These are phyloP conservation scores for Pseudocercospora fuligena DNA, from an alignment of 2,329 filamentous ascomycete genomes.

Conservation along the genomic window DNA sequence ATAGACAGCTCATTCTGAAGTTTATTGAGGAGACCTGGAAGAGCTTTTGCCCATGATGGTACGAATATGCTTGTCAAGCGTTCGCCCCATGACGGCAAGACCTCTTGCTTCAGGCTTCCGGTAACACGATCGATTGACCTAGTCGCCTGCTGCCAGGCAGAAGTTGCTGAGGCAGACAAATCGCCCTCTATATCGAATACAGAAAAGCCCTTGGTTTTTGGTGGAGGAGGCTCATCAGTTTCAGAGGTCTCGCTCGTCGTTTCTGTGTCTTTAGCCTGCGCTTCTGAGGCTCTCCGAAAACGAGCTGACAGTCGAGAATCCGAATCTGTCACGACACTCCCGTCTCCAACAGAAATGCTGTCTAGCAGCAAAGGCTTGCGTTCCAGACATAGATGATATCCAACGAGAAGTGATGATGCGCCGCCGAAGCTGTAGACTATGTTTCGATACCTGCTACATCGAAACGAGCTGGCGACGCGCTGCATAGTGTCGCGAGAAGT, in stretches of 20 bases:
- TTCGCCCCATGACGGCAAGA: constrained; percentile 18
- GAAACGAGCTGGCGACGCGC: constrained; percentile 21
- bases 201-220: constrained; percentile 32
- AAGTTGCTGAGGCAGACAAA: constrained; percentile 15
- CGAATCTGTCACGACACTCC: constrained; percentile 1
- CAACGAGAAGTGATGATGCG: constrained; percentile 22
- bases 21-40: constrained; percentile 80
- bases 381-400: constrained; percentile 25
- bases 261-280: constrained; percentile 2
- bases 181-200: constrained; percentile 24
- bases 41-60: constrained; percentile 77
- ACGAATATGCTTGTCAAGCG: constrained; percentile 58
- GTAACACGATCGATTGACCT: constrained; percentile 16
- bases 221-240: constrained; percentile 28
- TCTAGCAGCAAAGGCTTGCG: constrained; percentile 26
- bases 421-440: constrained; percentile 23
- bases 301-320: not conserved
- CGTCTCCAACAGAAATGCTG: constrained; percentile 12
- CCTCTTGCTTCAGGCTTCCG: constrained; percentile 27
- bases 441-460: constrained; percentile 12
- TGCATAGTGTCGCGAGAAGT: constrained; percentile 24
- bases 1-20: constrained; percentile 86
- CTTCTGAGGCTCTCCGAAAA: constrained; percentile 15
- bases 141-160: constrained; percentile 35
- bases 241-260: not conserved